These are phyloP conservation scores for Syzygium syzygioides DNA, from an alignment of 441 rosid genomes.

Conservation along the genomic window DNA sequence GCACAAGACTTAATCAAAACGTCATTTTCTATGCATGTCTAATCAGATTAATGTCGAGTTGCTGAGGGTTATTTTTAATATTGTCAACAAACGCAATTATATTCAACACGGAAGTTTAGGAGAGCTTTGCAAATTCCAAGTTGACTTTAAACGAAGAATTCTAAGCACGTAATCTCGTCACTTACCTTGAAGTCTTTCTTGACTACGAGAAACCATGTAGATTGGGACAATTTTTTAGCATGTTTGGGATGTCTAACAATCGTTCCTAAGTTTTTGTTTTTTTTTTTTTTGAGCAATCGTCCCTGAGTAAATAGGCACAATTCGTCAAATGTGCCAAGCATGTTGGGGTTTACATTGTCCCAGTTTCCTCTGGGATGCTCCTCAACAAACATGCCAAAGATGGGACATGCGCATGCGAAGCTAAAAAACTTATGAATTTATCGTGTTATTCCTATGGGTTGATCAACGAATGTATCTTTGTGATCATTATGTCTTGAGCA, in stretches of 20 bases:
- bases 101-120: neutral
- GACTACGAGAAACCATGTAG: neutral
- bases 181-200: neutral
- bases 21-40: neutral
- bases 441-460: neutral
- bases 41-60: neutral
- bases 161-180: neutral
- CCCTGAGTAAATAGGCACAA: neutral
- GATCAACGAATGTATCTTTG: neutral
- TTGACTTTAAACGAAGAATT: too few relatives aligned
- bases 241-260: neutral
- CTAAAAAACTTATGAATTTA: neutral
- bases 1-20: neutral
- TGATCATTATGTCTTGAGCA: neutral
- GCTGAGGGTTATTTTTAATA: neutral
- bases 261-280: too few relatives aligned
- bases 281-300: neutral
- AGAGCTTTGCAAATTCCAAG: too few relatives aligned
- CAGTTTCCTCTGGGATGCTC: too few relatives aligned
- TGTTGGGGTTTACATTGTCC: neutral
- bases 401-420: neutral
- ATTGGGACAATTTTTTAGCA: neutral
- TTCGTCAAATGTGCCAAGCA: neutral
- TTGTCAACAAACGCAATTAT: neutral
- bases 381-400: neutral